These are phyloP conservation scores for Glaciozyma martinii DNA, from an alignment of 768 basidiomycete genomes.

Conservation along the genomic window DNA sequence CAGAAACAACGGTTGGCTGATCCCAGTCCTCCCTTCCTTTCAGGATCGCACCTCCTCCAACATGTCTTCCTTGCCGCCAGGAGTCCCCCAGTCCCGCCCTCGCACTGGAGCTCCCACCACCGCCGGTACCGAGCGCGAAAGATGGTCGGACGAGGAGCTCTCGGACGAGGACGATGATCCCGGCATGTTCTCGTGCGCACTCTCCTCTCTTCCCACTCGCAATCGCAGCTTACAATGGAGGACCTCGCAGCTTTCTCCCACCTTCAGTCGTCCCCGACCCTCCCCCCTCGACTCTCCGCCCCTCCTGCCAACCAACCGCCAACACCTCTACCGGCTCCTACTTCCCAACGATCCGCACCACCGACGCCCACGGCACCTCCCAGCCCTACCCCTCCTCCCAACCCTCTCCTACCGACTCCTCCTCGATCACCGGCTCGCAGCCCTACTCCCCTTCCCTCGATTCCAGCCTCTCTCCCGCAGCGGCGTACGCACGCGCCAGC, in stretches of 20 bases:
- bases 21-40: too few species aligned
- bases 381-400: too few species aligned
- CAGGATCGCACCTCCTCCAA: too few species aligned
- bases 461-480: slow-evolving; percentile 13
- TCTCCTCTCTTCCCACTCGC: not conserved
- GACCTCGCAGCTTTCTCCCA: slow-evolving; percentile 6
- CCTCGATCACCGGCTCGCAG: too few species aligned
- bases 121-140: not conserved
- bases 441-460: slow-evolving; percentile 1
- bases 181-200: slow-evolving; percentile 27
- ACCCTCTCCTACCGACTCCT: too few species aligned
- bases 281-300: not conserved
- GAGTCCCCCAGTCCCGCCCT: not conserved
- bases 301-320: not conserved
- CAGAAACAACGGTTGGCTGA: too few species aligned
- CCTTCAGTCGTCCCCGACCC: not conserved
- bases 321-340: not conserved
- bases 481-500: slow-evolving; percentile 8
- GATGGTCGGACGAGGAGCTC: not conserved
- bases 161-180: slow-evolving; percentile 16
- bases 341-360: slow-evolving; percentile 12
- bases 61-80: too few species aligned
- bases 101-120: not conserved
- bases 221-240: not conserved
- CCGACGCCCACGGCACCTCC: not conserved